Base-by-base conservation (phyloP, 306 rosid species). In the Neltuma alba region DNA sequence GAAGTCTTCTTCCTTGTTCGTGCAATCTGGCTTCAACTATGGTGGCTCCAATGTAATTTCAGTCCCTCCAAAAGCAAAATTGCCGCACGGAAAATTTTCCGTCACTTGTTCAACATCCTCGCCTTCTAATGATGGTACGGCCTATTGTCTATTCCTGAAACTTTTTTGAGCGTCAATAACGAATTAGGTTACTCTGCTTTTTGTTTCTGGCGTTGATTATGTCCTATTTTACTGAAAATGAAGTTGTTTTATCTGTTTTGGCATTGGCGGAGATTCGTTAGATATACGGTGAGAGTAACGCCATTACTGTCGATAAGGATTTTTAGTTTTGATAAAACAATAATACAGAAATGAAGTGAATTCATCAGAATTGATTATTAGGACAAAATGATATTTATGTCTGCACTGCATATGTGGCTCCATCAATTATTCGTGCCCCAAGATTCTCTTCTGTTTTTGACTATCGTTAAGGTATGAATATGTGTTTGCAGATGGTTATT, bases 1-100 rank as follows among this genome's bases (percentile, higher is more conserved):
- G 94, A 92, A 85, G 57, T 83, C 87, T 52, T 91, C 89, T 6
- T 86, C 85, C 69, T 87, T 89, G 25, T 89, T 91, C 12, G 20
- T 63, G n/a, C 92, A 70, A 50, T 76, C 82, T 4, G 52, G 54
- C 36, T 40, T 68, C 0, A 80, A 52, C 21, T 63, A 76, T 34
- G 48, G 75, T 78, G 57, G 28, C 21, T 80, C 82, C 76, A 77
- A 70, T 58, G 47, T 80, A 6, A 40, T 78, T 37, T 74, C 84
- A 3, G 70, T 58, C 72, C 81, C 90, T 72, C 52, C 83, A 67
- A 75, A 61, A 69, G 79, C 70, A 23, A 87, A 87, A 71, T 62
- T 60, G 1, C 23, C 79, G 42, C 67, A 6, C 28, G 47, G 79
- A 60, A 81, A 57, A 25, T 82, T 84, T 73, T 84, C 89, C 45